phyloP scores from a whole-genome alignment of 2,329 filamentous ascomycete genomes.

The Dactylellina sp. region DNA sequence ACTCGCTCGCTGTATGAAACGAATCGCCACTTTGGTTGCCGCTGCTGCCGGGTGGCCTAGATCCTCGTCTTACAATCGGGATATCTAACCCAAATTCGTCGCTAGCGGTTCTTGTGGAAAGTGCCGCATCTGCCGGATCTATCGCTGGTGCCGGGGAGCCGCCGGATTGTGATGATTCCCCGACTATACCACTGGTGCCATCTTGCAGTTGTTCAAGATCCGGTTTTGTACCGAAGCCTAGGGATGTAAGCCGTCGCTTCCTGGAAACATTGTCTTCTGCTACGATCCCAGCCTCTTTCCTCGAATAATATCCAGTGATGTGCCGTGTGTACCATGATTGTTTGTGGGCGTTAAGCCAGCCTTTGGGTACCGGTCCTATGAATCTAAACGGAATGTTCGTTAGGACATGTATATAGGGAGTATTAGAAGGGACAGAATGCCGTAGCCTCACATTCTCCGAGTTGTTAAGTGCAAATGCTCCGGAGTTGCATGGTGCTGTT shows the following conservation, averaged over 20 bases:
- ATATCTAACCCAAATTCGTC: conserved; percentile 45
- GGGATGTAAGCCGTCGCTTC: conserved; percentile 52
- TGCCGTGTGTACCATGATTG: conserved; percentile 60
- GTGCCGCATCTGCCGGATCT: conserved; percentile 31
- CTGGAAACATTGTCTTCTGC: conserved; percentile 57
- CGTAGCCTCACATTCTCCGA: conserved; percentile 58
- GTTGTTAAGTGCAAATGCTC: conserved; percentile 60
- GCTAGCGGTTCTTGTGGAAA: conserved; percentile 5
- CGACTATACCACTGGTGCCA: conserved; percentile 10
- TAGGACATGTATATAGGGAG: neutral
- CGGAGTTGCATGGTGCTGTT: conserved; percentile 60
- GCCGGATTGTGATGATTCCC: conserved; percentile 41
- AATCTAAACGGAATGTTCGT: conserved; percentile 53
- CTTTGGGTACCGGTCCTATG: conserved; percentile 60
- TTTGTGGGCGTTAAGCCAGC: conserved; percentile 60
- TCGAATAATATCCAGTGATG: conserved; percentile 59
- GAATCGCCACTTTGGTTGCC: conserved; percentile 52
- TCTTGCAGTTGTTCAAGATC: conserved; percentile 39
- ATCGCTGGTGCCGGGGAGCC: conserved; percentile 12
- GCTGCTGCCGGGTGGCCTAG: conserved; percentile 40
- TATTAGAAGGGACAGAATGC: neutral
- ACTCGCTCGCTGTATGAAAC: conserved; percentile 53
- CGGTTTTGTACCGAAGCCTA: conserved; percentile 55
- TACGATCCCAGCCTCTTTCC: conserved; percentile 57
- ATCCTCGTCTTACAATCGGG: conserved; percentile 33